Conservation (phyloP, 2,329 filamentous ascomycete species). For the Huntiella abstrusa region DNA sequence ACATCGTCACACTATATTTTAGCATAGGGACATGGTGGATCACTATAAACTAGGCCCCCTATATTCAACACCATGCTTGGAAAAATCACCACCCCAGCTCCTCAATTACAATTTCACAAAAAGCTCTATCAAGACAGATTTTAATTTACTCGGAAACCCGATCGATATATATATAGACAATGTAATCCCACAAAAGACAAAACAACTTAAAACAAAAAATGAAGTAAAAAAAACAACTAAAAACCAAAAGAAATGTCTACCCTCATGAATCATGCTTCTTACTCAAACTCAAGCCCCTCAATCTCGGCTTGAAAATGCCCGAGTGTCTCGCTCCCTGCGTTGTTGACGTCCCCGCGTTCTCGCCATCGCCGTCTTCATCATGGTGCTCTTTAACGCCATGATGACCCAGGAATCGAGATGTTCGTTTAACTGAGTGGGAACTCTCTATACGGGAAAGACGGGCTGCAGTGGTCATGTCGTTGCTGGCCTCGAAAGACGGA, state of each 20-base stretch:
- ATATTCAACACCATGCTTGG: no score
- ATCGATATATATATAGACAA: conserved; percentile 13
- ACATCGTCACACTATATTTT: no score
- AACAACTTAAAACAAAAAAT: conserved; percentile 13
- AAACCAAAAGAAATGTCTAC: conserved; percentile 13
- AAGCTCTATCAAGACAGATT: conserved; percentile 11
- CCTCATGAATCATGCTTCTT: conserved; percentile 17
- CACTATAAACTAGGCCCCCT: no score
- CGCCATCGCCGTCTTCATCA: background rate
- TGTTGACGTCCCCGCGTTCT: background rate
- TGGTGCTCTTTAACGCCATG: conserved; percentile 4
- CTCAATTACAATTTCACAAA: conserved; percentile 8
- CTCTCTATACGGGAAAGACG: conserved; percentile 72
- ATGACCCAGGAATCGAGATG: conserved; percentile 10
- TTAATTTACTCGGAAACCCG: background rate
- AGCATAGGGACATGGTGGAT: no score
- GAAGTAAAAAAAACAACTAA: conserved; percentile 14
- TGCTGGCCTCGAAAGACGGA: conserved; percentile 69
- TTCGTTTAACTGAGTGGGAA: conserved; percentile 27
- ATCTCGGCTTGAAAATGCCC: conserved; percentile 18
- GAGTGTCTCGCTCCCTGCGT: conserved; percentile 4
- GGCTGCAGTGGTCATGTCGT: conserved; percentile 80
- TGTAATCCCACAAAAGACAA: conserved; percentile 19
- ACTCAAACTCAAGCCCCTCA: conserved; percentile 27
- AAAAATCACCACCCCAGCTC: no score